These are phyloP conservation scores for Lactarius indigo DNA, from an alignment of 768 basidiomycete genomes.

Conservation along the genomic window DNA sequence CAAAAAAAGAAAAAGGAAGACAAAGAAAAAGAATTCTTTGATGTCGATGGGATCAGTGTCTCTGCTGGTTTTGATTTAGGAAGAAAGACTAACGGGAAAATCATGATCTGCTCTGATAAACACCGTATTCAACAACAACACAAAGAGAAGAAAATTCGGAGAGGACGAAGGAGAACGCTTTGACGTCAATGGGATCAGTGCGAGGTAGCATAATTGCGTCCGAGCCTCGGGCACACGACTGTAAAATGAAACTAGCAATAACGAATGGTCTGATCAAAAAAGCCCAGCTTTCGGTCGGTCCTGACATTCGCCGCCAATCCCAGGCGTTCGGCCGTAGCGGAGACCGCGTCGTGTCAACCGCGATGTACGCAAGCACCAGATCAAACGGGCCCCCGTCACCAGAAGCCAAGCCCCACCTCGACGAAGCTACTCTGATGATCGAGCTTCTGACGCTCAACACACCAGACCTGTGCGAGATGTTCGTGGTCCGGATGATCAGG, in stretches of 20 bases:
- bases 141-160: background rate
- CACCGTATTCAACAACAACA: background rate
- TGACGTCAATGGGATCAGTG: background rate
- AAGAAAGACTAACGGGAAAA: no score
- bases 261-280: background rate
- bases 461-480: background rate
- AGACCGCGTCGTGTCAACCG: conserved; percentile 9
- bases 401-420: background rate
- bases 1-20: no score
- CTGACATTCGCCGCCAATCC: background rate
- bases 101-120: no score
- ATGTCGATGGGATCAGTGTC: no score
- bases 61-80: no score
- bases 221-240: background rate
- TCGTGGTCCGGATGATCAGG: background rate
- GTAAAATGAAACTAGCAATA: background rate
- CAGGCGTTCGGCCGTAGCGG: background rate
- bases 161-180: background rate
- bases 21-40: no score
- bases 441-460: no score
- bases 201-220: background rate
- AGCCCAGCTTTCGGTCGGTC: background rate
- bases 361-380: conserved; percentile 14
- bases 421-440: background rate
- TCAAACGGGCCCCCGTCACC: conserved; percentile 9